Conservation (phyloP, 192 early-diverging fungal genomes). For the Mortierella alpina region DNA sequence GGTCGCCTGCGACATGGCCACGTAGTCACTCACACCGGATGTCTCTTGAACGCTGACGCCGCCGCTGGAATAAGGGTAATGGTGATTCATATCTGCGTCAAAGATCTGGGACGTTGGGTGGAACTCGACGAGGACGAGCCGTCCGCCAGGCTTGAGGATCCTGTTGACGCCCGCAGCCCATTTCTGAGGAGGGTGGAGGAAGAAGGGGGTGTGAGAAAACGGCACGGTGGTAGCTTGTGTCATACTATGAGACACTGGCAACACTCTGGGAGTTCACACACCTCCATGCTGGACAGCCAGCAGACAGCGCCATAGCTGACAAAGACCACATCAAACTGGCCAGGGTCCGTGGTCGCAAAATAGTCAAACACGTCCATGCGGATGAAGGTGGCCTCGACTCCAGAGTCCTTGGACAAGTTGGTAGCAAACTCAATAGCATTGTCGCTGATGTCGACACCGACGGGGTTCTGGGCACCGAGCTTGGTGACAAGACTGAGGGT, state of each 20-base stretch:
- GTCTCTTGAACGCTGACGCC: conserved; percentile 10
- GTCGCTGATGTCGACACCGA: conserved; percentile 51
- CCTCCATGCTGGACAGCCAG: conserved; percentile 40
- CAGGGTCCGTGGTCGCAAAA: conserved; percentile 23
- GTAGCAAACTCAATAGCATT: conserved; percentile 32
- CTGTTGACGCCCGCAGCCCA: conserved; percentile 27
- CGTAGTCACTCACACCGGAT: conserved; percentile 33
- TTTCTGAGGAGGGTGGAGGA: too few relatives aligned
- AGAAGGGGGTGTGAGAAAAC: too few relatives aligned
- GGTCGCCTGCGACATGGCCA: conserved; percentile 8
- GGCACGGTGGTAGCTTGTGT: background rate
- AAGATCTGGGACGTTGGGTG: conserved; percentile 30
- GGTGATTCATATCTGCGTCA: conserved; percentile 14
- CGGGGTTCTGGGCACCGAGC: conserved; percentile 34
- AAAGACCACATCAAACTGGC: conserved; percentile 49
- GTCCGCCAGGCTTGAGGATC: conserved; percentile 40
- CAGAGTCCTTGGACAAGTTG: conserved; percentile 31
- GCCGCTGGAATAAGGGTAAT: conserved; percentile 27
- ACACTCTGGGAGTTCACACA: background rate
- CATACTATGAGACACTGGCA: background rate
- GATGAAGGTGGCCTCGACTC: conserved; percentile 33
- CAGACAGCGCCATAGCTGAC: conserved; percentile 34
- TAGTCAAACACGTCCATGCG: conserved; percentile 41
- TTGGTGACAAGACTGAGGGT: conserved; percentile 40
- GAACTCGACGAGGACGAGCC: conserved; percentile 35